Percentiles rank a stretch among this genome's conserved stretches.
phyloP scores from a whole-genome alignment of 164 flowering plant genomes.

The Stephania yunnanensis region DNA sequence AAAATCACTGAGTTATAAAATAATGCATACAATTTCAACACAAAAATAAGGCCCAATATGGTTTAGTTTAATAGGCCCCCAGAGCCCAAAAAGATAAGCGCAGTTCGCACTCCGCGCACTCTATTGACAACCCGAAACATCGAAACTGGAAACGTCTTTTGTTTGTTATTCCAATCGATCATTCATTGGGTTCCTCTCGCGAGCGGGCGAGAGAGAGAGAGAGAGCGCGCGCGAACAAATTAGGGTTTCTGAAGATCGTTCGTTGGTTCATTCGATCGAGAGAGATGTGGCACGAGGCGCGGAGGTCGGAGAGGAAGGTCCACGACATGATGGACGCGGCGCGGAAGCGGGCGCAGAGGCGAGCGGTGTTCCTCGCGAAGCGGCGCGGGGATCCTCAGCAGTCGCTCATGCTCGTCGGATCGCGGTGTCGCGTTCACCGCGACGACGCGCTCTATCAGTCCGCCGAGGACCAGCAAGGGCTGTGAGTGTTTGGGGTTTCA shows the following conservation, averaged over 20 bases:
- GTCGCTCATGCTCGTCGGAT: conserved; percentile 56
- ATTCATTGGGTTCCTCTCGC: background rate
- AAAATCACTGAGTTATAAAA: too few species aligned
- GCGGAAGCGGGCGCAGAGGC: conserved; percentile 90
- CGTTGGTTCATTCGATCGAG: background rate
- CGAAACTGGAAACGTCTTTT: too few species aligned
- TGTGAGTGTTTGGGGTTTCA: conserved; percentile 34
- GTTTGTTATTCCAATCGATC: too few species aligned
- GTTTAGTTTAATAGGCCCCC: background rate
- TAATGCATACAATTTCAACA: too few species aligned
- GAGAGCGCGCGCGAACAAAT: too few species aligned
- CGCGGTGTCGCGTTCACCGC: conserved; percentile 70
- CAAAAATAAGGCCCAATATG: too few species aligned
- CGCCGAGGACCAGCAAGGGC: conserved; percentile 85
- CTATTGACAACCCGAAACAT: background rate
- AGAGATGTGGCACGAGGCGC: conserved; percentile 97
- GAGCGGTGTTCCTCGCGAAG: conserved; percentile 82
- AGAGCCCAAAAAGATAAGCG: background rate
- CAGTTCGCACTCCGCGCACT: background rate
- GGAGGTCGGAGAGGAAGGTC: conserved; percentile 89
- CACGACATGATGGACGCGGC: conserved; percentile 99
- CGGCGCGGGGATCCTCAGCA: conserved; percentile 93
- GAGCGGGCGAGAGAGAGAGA: background rate
- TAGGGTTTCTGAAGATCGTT: background rate
- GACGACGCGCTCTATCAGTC: conserved; percentile 92